A percentile compares a stretch with the other conserved stretches of the same genome.
Evolutionary conservation across 352 stramenopile genomes (phyloP).

Genomic region (Phytophthora pisi): DNA sequence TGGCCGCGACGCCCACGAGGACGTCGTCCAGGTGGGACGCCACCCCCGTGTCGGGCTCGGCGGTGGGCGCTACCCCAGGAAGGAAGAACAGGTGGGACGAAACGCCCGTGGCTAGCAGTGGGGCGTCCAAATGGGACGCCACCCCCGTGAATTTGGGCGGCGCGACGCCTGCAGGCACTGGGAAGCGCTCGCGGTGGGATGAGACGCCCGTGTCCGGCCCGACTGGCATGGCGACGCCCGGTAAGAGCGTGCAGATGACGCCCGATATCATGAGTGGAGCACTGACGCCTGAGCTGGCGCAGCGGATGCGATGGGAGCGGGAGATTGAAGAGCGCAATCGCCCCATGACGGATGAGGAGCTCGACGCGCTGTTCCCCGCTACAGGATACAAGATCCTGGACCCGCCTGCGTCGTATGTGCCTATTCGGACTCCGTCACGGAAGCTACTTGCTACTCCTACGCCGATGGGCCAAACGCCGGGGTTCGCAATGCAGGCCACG

Average conservation of each 20-base stretch:
- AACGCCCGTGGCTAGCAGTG: conserved; percentile 66
- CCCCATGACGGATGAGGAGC: conserved; percentile 95
- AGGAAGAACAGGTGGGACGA: conserved; percentile 88
- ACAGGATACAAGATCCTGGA: conserved; percentile 96
- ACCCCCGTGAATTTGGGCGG: conserved; percentile 80
- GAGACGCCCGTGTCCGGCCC: conserved; percentile 89
- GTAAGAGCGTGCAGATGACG: conserved; percentile 69
- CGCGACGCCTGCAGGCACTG: conserved; percentile 53
- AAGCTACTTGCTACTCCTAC: conserved; percentile 97
- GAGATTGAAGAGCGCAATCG: conserved; percentile 98
- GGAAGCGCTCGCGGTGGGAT: conserved; percentile 96
- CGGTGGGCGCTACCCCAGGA: conserved; percentile 41
- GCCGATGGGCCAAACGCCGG: conserved; percentile 92
- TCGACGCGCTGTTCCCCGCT: conserved; percentile 96
- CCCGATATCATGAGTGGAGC: conserved; percentile 71
- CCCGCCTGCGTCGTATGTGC: conserved; percentile 95
- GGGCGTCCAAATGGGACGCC: conserved; percentile 91
- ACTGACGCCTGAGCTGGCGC: conserved; percentile 90
- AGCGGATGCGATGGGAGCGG: conserved; percentile 94
- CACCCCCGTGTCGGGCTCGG: conserved; percentile 46
- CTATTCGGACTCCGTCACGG: conserved; percentile 94
- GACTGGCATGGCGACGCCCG: conserved; percentile 55
- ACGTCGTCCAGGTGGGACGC: conserved; percentile 81
- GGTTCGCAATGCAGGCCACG: conserved; percentile 87
- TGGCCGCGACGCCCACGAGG: conserved; percentile 55